Evolutionary conservation across 768 basidiomycete genomes (phyloP).

Genomic region (Collybia mongolica): DNA sequence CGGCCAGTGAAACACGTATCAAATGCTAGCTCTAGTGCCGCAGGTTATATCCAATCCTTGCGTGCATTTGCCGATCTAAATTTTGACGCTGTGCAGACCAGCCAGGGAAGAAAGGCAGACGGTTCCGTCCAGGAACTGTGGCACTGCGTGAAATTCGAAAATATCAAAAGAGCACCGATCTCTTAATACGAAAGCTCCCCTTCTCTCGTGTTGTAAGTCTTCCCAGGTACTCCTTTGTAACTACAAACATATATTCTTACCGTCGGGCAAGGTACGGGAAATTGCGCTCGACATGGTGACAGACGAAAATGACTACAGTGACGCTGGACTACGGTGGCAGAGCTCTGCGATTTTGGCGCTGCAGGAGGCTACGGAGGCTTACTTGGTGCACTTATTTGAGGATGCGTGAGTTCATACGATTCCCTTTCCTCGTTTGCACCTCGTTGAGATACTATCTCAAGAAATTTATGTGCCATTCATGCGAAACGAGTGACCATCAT

Average conservation of each 20-base stretch:
- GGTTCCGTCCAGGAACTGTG: conserved; percentile 90
- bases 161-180: conserved; percentile 92
- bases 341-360: conserved; percentile 90
- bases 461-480: conserved; percentile 95
- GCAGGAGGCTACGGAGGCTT: conserved; percentile 97
- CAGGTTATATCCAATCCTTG: conserved; percentile 4
- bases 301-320: conserved; percentile 61
- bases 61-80: neutral
- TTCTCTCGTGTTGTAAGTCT: conserved; percentile 92
- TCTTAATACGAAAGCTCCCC: conserved; percentile 83
- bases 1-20: conserved; percentile 25
- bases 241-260: neutral
- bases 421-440: neutral
- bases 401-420: conserved; percentile 79
- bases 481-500: conserved; percentile 98
- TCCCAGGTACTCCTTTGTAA: conserved; percentile 30
- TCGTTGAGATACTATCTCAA: conserved; percentile 28
- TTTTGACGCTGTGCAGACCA: neutral
- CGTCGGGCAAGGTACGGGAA: conserved; percentile 81
- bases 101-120: conserved; percentile 42
- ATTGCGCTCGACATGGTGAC: conserved; percentile 91
- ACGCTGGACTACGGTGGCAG: conserved; percentile 84
- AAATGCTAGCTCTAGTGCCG: conserved; percentile 2
- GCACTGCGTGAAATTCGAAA: conserved; percentile 91
- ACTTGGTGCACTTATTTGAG: conserved; percentile 93